Conservation (phyloP, 2,329 filamentous ascomycete species). For the Colletotrichum coccodes region DNA sequence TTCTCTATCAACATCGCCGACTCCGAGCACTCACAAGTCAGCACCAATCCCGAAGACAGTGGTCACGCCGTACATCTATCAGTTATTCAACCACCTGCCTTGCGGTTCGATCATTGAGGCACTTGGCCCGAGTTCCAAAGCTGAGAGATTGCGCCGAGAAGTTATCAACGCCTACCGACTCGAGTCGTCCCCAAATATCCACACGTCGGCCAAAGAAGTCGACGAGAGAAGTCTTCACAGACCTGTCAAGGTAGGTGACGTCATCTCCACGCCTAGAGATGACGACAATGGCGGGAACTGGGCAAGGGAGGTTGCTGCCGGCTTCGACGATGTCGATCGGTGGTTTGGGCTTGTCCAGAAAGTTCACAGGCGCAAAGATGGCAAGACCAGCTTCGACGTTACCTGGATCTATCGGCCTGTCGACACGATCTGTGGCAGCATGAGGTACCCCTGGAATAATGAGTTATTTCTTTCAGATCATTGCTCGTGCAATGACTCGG, state of each 20-base stretch:
- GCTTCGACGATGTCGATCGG: constrained; percentile 55
- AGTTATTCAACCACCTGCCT: constrained; percentile 71
- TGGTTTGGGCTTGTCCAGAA: constrained; percentile 80
- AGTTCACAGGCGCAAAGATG: constrained; percentile 50
- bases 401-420: constrained; percentile 79
- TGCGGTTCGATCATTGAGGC: constrained; percentile 63
- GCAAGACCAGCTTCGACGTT: constrained; percentile 64
- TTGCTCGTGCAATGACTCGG: constrained; percentile 71
- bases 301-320: constrained; percentile 58
- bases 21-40: not conserved
- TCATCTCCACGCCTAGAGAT: constrained; percentile 58
- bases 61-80: constrained; percentile 75
- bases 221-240: not conserved
- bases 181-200: constrained; percentile 38
- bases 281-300: constrained; percentile 64
- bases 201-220: constrained; percentile 34
- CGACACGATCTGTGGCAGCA: constrained; percentile 76
- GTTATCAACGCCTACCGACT: constrained; percentile 42
- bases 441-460: constrained; percentile 75
- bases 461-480: constrained; percentile 83
- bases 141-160: constrained; percentile 40
- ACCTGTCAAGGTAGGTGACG: constrained; percentile 11
- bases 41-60: constrained; percentile 58
- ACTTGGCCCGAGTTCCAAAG: constrained; percentile 39
- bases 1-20: not conserved